These are phyloP conservation scores for Pseudopithomyces maydicus DNA, from an alignment of 2,329 filamentous ascomycete species.

Conservation along the genomic window DNA sequence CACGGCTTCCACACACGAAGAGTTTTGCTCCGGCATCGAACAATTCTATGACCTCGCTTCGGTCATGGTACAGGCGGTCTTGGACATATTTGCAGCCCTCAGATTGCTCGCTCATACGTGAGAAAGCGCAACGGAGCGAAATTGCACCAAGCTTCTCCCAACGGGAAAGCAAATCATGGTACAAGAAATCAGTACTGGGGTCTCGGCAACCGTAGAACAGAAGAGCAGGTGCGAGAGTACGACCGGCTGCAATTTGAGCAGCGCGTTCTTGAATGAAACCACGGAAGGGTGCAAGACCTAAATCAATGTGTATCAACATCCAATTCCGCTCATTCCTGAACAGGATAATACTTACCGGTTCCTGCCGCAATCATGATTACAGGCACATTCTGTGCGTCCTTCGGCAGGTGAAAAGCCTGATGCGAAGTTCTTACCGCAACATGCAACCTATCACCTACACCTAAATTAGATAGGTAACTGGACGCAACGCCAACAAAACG, in stretches of 20 bases:
- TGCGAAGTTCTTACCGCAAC: slow-evolving; percentile 49
- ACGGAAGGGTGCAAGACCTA: slow-evolving; percentile 52
- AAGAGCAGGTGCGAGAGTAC: slow-evolving; percentile 63
- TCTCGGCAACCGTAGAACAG: slow-evolving; percentile 69
- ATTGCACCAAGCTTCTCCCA: slow-evolving; percentile 69
- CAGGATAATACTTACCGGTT: slow-evolving; percentile 22
- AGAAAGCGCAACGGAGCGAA: slow-evolving; percentile 65
- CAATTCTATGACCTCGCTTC: slow-evolving; percentile 50
- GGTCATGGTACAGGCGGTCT: slow-evolving; percentile 56
- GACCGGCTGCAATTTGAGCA: slow-evolving; percentile 53
- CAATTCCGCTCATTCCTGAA: background rate
- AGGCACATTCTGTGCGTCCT: slow-evolving; percentile 46
- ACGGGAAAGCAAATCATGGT: slow-evolving; percentile 60
- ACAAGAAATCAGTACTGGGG: slow-evolving; percentile 63
- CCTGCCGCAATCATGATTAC: slow-evolving; percentile 49
- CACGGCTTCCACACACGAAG: slow-evolving; percentile 67
- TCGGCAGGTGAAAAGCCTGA: slow-evolving; percentile 51
- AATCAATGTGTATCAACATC: slow-evolving; percentile 35
- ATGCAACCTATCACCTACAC: slow-evolving; percentile 49
- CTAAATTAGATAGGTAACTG: slow-evolving; percentile 49
- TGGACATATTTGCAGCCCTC: slow-evolving; percentile 60
- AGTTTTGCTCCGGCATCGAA: slow-evolving; percentile 60
- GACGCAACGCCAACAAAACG: slow-evolving; percentile 51
- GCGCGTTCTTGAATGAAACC: slow-evolving; percentile 50
- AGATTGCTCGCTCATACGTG: slow-evolving; percentile 48